Conservation (phyloP, 495 filamentous ascomycete species). For the Parathielavia hyrcaniae region DNA sequence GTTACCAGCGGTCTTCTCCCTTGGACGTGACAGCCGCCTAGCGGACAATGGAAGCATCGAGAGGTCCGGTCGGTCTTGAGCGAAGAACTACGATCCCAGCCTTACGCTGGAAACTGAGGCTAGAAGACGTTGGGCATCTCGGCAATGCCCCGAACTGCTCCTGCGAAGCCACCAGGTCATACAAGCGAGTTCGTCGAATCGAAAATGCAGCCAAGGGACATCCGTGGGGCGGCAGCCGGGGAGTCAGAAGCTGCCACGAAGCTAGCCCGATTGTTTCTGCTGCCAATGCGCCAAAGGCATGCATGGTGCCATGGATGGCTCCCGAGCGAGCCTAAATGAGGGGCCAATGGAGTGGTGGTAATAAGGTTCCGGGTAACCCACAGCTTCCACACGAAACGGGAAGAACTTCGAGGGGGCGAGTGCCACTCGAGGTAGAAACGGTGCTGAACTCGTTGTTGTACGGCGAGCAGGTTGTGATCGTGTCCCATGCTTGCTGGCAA, state of each 20-base stretch:
- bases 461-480: no score
- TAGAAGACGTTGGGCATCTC: constrained; percentile 7
- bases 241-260: constrained; percentile 49
- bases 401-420: no score
- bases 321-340: constrained; percentile 15
- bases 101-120: not conserved
- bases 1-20: not conserved
- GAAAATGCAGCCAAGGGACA: constrained; percentile 24
- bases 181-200: constrained; percentile 6
- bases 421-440: no score
- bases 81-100: not conserved
- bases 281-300: constrained; percentile 21
- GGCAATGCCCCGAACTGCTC: not conserved
- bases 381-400: not conserved
- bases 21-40: not conserved
- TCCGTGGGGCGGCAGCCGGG: constrained; percentile 13
- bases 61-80: not conserved
- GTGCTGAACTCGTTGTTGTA: no score
- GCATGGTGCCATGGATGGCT: constrained; percentile 20
- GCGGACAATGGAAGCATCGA: not conserved
- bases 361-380: not conserved
- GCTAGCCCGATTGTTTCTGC: constrained; percentile 18
- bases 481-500: no score
- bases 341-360: not conserved
- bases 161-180: not conserved